A percentile compares a stretch with the other conserved stretches of the same genome.
phyloP scores from a whole-genome alignment of 169 alveolate species.

The Theileria parva region DNA sequence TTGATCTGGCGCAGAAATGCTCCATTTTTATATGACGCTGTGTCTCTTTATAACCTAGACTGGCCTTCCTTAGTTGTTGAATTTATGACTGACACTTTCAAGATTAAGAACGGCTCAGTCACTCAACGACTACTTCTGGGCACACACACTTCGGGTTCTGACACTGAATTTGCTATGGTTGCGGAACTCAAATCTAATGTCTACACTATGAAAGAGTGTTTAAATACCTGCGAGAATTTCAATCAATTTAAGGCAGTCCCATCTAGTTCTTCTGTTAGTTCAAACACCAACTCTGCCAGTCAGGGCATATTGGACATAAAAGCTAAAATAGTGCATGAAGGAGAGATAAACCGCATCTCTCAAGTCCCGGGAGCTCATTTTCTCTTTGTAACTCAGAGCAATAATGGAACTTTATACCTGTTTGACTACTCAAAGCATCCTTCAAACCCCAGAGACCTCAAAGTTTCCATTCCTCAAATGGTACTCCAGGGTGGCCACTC shows the following conservation, averaged over 20 bases:
- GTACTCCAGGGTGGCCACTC: conserved; percentile 85
- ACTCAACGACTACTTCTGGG: conserved; percentile 88
- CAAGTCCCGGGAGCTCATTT: conserved; percentile 90
- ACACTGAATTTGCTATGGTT: conserved; percentile 86
- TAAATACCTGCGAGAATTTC: conserved; percentile 75
- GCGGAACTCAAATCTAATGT: conserved; percentile 81
- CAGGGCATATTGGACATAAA: conserved; percentile 77
- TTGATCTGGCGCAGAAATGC: conserved; percentile 93
- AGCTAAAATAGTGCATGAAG: conserved; percentile 83
- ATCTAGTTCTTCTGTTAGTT: conserved; percentile 6
- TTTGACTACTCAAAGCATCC: conserved; percentile 93
- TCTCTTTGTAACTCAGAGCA: conserved; percentile 89
- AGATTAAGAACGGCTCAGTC: conserved; percentile 68
- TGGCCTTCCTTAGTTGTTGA: conserved; percentile 95
- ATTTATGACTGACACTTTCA: conserved; percentile 70
- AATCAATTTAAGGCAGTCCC: conserved; percentile 61
- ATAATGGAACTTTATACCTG: conserved; percentile 84
- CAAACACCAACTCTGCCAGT: conserved; percentile 50
- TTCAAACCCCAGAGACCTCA: conserved; percentile 82
- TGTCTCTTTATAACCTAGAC: conserved; percentile 89
- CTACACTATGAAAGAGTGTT: conserved; percentile 61
- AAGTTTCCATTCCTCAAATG: conserved; percentile 86
- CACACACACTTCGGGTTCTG: conserved; percentile 91
- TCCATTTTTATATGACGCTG: conserved; percentile 91
- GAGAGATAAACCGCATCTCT: conserved; percentile 82